Evolutionary conservation across 139 green algal species (phyloP).

Genomic region (Tetradesmus obliquus): DNA sequence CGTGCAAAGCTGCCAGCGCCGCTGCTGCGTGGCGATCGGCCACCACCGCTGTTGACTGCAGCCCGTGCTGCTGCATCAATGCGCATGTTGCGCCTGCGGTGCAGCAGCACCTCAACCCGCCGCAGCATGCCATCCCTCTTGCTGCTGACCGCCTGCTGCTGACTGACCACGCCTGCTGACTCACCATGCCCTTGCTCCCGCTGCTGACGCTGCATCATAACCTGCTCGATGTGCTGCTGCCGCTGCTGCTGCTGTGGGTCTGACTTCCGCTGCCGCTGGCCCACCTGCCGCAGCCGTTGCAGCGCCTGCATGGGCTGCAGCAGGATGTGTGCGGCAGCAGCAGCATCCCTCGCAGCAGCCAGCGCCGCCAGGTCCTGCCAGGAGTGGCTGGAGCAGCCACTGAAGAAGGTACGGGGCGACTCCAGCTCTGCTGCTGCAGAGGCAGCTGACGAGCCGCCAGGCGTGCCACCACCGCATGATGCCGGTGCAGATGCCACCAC

Average conservation of each 20-base stretch:
- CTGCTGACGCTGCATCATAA: background rate
- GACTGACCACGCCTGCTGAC: background rate
- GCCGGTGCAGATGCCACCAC: background rate
- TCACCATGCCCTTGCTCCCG: background rate
- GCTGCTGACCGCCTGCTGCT: background rate
- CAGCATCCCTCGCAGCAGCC: background rate
- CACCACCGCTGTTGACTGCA: background rate
- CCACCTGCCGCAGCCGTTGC: background rate
- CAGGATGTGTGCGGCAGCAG: background rate
- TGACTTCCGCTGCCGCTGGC: background rate
- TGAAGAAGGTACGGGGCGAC: background rate
- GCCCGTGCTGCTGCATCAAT: background rate
- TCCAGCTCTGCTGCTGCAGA: conserved; percentile 6
- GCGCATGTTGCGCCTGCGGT: background rate
- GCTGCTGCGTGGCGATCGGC: background rate
- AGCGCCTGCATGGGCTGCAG: conserved; percentile 20
- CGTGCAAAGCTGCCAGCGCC: background rate
- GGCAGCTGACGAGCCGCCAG: background rate
- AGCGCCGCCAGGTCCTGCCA: background rate
- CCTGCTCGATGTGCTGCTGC: background rate
- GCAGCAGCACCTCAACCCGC: conserved; percentile 14
- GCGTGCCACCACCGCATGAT: background rate
- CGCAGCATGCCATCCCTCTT: background rate
- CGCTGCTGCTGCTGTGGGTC: background rate
- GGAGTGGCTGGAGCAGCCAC: background rate